Percentiles rank a stretch among this genome's conserved stretches.
These are phyloP conservation scores for Fusarium devonianum DNA, from an alignment of 2,329 filamentous ascomycete genomes.

Conservation along the genomic window DNA sequence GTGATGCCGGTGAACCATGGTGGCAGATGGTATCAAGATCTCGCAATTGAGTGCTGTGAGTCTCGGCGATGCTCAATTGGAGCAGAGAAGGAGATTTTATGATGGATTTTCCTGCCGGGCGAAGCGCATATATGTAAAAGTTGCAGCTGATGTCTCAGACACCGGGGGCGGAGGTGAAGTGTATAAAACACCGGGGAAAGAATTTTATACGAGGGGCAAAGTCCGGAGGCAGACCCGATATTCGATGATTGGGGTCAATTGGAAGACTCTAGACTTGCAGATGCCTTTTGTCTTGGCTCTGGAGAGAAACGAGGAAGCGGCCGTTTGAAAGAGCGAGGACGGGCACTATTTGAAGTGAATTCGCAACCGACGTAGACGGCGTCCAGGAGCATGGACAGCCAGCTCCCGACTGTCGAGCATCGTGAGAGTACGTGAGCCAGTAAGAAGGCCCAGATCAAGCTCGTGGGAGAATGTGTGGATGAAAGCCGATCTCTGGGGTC, in stretches of 20 bases:
- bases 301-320: conserved; percentile 5
- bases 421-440: conserved; percentile 30
- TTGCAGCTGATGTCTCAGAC: conserved; percentile 6
- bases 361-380: conserved; percentile 16
- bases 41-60: no score
- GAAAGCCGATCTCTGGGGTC: conserved; percentile 34
- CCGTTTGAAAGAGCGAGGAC: conserved; percentile 19
- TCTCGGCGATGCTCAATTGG: conserved; percentile 8
- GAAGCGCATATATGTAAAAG: conserved; percentile 2
- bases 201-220: conserved; percentile 22
- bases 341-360: conserved; percentile 40
- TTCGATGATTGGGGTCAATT: conserved; percentile 9
- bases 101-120: not conserved
- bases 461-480: conserved; percentile 42
- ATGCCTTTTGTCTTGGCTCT: conserved; percentile 17
- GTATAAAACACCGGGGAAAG: conserved; percentile 19
- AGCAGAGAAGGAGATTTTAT: not conserved
- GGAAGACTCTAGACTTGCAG: conserved; percentile 16
- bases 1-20: conserved; percentile 44
- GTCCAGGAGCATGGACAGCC: conserved; percentile 26
- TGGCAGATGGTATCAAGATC: conserved; percentile 7
- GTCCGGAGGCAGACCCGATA: conserved; percentile 1
- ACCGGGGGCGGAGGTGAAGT: conserved; percentile 2
- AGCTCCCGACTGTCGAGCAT: conserved; percentile 24
- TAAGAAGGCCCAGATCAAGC: conserved; percentile 33